A percentile compares a stretch with the other conserved stretches of the same genome.
Conservation (phyloP, 495 filamentous ascomycete genomes). For the Penicillium desertorum region DNA sequence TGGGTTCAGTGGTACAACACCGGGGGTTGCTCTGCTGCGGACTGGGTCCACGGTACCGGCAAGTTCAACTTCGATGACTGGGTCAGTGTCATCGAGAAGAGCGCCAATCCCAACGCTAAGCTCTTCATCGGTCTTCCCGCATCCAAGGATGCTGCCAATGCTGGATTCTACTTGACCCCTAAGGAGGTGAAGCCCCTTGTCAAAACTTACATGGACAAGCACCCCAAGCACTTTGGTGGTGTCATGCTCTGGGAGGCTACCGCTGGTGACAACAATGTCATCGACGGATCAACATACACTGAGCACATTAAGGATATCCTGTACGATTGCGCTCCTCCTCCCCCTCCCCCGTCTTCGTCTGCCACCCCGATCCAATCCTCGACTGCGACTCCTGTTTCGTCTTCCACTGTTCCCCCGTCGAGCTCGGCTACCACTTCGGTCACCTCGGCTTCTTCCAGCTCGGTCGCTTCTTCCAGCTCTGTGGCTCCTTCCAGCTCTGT, state of each 20-base stretch:
- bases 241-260: conserved; percentile 75
- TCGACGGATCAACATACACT: conserved; percentile 44
- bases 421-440: conserved; percentile 20
- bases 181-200: conserved; percentile 51
- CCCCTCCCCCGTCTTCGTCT: conserved; percentile 22
- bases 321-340: conserved; percentile 30
- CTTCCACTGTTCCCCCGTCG: conserved; percentile 16
- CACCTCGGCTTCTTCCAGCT: conserved; percentile 11
- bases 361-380: conserved; percentile 23
- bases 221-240: conserved; percentile 61
- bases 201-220: conserved; percentile 47
- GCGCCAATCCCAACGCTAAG: conserved; percentile 60
- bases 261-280: conserved; percentile 47
- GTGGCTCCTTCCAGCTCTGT: no score
- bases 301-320: conserved; percentile 47
- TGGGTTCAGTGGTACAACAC: conserved; percentile 72
- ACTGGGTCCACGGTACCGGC: conserved; percentile 40
- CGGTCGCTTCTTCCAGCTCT: conserved; percentile 18
- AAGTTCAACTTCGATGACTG: conserved; percentile 65
- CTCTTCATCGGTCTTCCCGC: conserved; percentile 65
- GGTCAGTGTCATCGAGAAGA: conserved; percentile 59
- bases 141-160: conserved; percentile 30
- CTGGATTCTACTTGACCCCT: conserved; percentile 47
- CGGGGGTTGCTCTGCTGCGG: conserved; percentile 53
- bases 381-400: conserved; percentile 7